Evolutionary conservation across 2,329 filamentous ascomycete species (phyloP), one percentile per base, ranked within the genome.

Genomic region (Ophiocordyceps unilateralis): DNA sequence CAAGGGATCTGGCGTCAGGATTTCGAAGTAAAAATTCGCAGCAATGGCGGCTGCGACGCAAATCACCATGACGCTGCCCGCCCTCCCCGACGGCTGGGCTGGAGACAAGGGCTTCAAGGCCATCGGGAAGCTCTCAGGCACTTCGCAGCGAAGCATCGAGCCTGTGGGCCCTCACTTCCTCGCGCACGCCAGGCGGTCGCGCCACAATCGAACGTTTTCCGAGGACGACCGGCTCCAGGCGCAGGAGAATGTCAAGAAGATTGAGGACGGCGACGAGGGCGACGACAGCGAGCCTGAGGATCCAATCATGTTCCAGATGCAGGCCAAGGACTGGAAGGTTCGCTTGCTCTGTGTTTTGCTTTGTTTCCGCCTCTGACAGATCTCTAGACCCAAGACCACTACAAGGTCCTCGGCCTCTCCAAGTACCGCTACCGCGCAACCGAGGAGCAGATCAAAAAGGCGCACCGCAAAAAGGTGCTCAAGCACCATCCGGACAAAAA

Each of bases 281-380:
- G 88, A 96, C 48, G 86, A 93, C 62, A 93, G 85, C 65, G 91
- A 98, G 69, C 69, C 81, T 24, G 91, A 98, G 67, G 89, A 96
- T 58, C 81, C 86, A 44, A 75, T 93, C 68, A 82, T 96, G 76
- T 78, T 98, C 26, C 75, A 84, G 61, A 78, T 87, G 44, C 87
- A 96, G 60, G 88, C 91, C 58, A 98, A 98, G 72, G 91, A 98
- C 71, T 98, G 91, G 91, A 98, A 98, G 83, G 86, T 89, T 63
- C 51, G 70, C 15, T 15, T 39, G 5, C 10, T 7, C 20, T 21
- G 10, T 14, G 5, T 15, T 12, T 4, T 4, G 11, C 11, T 15
- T 21, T 4, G 11, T 23, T 52, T 42, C 20, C 17, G 5, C 17
- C 34, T 26, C 23, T 39, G n/a, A 20, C 32, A 9, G 4, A 9